Conservation (phyloP, 306 rosid species). For the Citrullus amarus region DNA sequence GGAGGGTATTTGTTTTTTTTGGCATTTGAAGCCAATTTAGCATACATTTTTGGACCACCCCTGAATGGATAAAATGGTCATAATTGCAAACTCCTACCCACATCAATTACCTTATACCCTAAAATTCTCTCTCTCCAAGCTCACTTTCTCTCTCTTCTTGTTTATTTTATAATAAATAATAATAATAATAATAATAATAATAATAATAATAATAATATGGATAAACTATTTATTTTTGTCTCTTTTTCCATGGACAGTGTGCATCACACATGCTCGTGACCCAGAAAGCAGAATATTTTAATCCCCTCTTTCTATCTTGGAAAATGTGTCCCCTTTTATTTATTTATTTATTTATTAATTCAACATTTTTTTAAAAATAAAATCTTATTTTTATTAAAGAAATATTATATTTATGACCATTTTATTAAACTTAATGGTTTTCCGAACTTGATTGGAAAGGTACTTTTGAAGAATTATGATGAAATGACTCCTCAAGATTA, state of each 20-base stretch:
- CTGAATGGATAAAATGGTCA: slow-evolving; percentile 12
- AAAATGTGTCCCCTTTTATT: slow-evolving; percentile 25
- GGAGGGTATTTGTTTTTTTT: background rate
- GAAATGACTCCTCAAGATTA: background rate
- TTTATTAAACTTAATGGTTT: background rate
- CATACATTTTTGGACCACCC: slow-evolving; percentile 17
- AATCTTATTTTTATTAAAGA: background rate
- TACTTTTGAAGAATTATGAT: background rate
- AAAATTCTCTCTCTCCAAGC: background rate
- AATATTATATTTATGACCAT: background rate
- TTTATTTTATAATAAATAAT: background rate
- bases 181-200: background rate
- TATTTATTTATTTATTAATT: background rate
- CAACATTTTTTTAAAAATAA: background rate
- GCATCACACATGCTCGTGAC: slow-evolving; percentile 57
- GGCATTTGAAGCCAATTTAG: background rate
- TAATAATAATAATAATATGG: background rate
- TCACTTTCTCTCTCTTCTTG: background rate
- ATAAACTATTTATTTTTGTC: slow-evolving; percentile 18
- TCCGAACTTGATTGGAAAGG: background rate
- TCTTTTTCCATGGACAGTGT: slow-evolving; percentile 25
- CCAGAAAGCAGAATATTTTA: slow-evolving; percentile 12
- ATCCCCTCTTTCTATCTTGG: slow-evolving; percentile 20
- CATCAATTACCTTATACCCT: background rate
- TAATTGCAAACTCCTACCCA: slow-evolving; percentile 17